Percentiles rank a stretch among this genome's conserved stretches.
phyloP scores from a whole-genome alignment of 352 stramenopile genomes.

The Paralagenidium karlingii region DNA sequence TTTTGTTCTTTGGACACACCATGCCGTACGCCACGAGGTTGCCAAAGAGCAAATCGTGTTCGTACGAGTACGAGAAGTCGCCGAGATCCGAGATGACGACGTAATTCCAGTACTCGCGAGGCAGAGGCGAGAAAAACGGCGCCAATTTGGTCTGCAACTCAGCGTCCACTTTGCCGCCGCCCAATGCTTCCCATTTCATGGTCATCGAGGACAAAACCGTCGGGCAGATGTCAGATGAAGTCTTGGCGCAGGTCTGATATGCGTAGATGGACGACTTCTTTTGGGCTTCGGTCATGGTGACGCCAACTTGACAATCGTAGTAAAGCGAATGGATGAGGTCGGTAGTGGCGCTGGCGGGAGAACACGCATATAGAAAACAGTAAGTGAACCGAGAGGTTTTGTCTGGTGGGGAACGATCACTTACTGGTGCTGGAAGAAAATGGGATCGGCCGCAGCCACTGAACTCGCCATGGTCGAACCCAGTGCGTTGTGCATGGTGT shows the following conservation, averaged over 20 bases:
- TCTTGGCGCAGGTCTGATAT: slow-evolving; percentile 23
- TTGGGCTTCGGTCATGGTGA: slow-evolving; percentile 26
- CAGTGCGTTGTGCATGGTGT: slow-evolving; percentile 52
- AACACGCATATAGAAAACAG: too few species aligned
- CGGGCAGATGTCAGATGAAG: slow-evolving; percentile 12
- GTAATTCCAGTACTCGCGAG: slow-evolving; percentile 49
- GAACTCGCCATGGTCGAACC: slow-evolving; percentile 30
- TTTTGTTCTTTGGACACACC: slow-evolving; percentile 24
- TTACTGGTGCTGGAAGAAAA: slow-evolving; percentile 73
- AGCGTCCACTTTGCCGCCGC: slow-evolving; percentile 11
- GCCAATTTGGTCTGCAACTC: slow-evolving; percentile 27
- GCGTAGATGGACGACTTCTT: slow-evolving; percentile 35
- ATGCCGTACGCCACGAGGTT: slow-evolving; percentile 17
- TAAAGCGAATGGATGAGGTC: slow-evolving; percentile 56
- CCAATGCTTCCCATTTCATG: slow-evolving; percentile 20
- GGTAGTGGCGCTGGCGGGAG: slow-evolving; percentile 35
- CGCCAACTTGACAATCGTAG: slow-evolving; percentile 49
- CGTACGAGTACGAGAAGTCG: slow-evolving; percentile 47
- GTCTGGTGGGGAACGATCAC: slow-evolving; percentile 6
- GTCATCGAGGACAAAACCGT: slow-evolving; percentile 27
- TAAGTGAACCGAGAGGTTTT: too few species aligned
- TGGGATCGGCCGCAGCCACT: slow-evolving; percentile 35
- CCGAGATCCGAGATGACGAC: slow-evolving; percentile 32
- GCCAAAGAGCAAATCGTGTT: slow-evolving; percentile 26
- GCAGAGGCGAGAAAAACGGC: slow-evolving; percentile 34